Percentiles rank a stretch among this genome's conserved stretches.
Evolutionary conservation across 257 asterid species (phyloP).

Genomic region (Gentiana straminea): DNA sequence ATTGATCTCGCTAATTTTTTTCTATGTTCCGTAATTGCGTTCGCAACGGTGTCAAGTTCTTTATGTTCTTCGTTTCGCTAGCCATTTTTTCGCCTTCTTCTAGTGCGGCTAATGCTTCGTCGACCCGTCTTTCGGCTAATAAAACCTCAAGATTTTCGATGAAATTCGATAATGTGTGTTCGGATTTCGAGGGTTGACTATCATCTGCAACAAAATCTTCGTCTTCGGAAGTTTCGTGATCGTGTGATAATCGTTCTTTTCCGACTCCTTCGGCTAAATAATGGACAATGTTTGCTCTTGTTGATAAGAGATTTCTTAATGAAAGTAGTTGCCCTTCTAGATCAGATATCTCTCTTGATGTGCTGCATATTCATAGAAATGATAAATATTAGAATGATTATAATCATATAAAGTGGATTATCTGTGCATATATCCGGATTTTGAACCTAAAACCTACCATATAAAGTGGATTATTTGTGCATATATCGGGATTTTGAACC

Average conservation of each 20-base stretch:
- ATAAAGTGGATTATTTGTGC: too few species aligned
- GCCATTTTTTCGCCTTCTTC: constrained; percentile 59
- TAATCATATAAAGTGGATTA: too few species aligned
- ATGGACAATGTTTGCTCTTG: constrained; percentile 62
- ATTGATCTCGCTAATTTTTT: constrained; percentile 59
- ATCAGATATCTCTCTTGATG: constrained; percentile 81
- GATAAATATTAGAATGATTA: too few species aligned
- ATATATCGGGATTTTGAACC: too few species aligned
- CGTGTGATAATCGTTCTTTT: constrained; percentile 40
- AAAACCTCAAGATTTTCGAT: constrained; percentile 59
- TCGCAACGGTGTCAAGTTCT: constrained; percentile 29
- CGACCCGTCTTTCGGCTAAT: constrained; percentile 70
- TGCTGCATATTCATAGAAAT: constrained; percentile 32
- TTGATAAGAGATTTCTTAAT: constrained; percentile 56
- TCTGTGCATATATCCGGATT: too few species aligned
- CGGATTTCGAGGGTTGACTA: constrained; percentile 37
- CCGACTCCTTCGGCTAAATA: constrained; percentile 64
- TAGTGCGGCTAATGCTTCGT: constrained; percentile 57
- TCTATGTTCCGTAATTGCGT: constrained; percentile 45
- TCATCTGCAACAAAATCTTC: constrained; percentile 29
- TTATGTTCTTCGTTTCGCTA: constrained; percentile 23
- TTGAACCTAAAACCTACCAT: too few species aligned
- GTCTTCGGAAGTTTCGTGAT: constrained; percentile 20
- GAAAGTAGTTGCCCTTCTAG: constrained; percentile 92
- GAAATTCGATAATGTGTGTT: constrained; percentile 52